Evolutionary conservation across 176 grass and related monocot genomes (phyloP).

Genomic region (Carex kokanica): DNA sequence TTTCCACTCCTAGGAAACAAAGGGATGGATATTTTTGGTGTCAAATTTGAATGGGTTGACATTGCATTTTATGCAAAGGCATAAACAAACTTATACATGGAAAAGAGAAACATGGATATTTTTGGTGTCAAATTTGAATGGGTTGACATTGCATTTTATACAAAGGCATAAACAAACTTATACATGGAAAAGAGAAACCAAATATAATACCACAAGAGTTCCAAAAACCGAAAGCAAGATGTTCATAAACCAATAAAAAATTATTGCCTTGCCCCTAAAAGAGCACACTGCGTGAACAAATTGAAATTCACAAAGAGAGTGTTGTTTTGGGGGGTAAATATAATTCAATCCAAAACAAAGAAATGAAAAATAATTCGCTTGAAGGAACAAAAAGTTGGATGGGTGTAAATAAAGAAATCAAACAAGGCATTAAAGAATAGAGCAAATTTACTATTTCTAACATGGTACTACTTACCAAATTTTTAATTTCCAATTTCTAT

Average conservation of each 20-base stretch:
- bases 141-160: background rate
- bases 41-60: conserved; percentile 16
- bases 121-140: conserved; percentile 31
- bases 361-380: background rate
- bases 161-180: conserved; percentile 13
- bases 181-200: background rate
- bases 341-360: background rate
- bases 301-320: background rate
- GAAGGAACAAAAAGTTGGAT: background rate
- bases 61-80: background rate
- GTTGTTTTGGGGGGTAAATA: background rate
- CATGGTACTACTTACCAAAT: background rate
- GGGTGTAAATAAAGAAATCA: background rate
- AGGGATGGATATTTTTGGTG: conserved; percentile 2
- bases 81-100: background rate
- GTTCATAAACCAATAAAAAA: background rate
- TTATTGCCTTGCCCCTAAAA: background rate
- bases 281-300: background rate
- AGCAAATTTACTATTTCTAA: background rate
- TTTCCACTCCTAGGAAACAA: background rate
- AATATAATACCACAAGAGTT: background rate
- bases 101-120: background rate
- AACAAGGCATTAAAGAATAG: background rate
- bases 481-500: background rate
- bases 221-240: background rate